Conservation (phyloP, 495 filamentous ascomycete species). For the Neurospora sp. region DNA sequence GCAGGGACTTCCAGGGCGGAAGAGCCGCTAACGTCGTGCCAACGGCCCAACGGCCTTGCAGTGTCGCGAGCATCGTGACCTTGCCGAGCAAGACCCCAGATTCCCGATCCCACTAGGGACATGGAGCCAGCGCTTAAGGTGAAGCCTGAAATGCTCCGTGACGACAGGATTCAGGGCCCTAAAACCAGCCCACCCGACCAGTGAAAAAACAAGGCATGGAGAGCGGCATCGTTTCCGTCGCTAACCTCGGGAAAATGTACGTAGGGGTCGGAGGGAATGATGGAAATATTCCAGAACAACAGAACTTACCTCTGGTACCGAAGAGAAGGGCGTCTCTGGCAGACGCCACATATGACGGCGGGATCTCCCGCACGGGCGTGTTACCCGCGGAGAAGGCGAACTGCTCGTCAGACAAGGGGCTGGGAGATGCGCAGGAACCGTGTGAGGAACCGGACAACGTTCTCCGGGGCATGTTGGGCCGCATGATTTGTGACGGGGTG, state of each 20-base stretch:
- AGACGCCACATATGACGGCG: slow-evolving; percentile 1
- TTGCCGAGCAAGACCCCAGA: neutral
- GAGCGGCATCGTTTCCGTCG: neutral
- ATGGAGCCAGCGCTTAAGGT: neutral
- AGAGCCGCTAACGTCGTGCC: neutral
- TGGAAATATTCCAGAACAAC: neutral
- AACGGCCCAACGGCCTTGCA: neutral
- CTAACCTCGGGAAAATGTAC: neutral
- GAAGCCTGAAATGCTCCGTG: neutral
- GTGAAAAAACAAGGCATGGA: slow-evolving; percentile 1
- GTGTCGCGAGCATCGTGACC: neutral
- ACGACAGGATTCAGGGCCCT: slow-evolving; percentile 5
- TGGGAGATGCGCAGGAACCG: slow-evolving; percentile 5
- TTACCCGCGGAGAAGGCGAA: slow-evolving; percentile 13
- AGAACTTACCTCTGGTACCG: slow-evolving; percentile 5
- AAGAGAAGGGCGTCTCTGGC: slow-evolving; percentile 6
- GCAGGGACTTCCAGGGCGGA: neutral
- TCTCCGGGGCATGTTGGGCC: slow-evolving; percentile 20
- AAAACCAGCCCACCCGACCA: neutral
- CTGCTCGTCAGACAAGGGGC: slow-evolving; percentile 11
- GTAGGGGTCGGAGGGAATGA: neutral
- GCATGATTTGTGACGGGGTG: neutral
- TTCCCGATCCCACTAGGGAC: neutral
- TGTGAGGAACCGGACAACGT: slow-evolving; percentile 25
- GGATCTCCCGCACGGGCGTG: slow-evolving; percentile 12